Base-by-base conservation (phyloP, 331 rosid genomes). In the Dryas integrifolia region DNA sequence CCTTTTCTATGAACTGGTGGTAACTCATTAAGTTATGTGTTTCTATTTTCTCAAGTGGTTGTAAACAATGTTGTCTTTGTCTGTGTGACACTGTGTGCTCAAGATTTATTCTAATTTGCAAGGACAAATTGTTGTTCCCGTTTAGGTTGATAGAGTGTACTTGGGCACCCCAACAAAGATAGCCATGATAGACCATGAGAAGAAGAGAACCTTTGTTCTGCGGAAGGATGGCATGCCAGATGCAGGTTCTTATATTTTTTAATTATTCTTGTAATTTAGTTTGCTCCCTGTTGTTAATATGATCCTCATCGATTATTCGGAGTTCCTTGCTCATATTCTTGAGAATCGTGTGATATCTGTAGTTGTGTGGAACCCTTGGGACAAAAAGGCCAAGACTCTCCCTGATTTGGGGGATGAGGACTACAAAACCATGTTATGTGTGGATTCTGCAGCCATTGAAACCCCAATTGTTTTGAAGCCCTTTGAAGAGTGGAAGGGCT, bases 341-440 rank as follows among this genome's bases (percentile, higher is more conserved):
- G 62, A 66, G n/a, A 39, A 61, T 47, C 12, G 7, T 56, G 55
- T 43, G 12, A 40, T 30, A 1, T 13, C 1, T 75, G 69, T 82
- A 90, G 92, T 72, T 78, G 94, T 88, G 30, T 90, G 96, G 96
- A 90, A 90, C 81, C 96, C 96, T 2, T 88, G 96, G 94, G 79
- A 77, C 69, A 90, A 71, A 69, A 90, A 85, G 82, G 86, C 86
- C 11, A 90, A 80, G 81, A 82, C 84, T 45, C 74, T 88, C 21
- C 70, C 83, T 47, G 96, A 90, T 72, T 76, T 90, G 77, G 90
- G 90, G 44, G 92, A 74, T 65, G 92, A 80, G 68, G 94, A 90
- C 79, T 90, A 90, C 88, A 83, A 83, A 78, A 70, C 66, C 46
- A 86, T 90, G 96, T 50, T 90, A 60, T 86, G 92, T 65, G 72